phyloP scores from a whole-genome alignment of 306 rosid genomes.

The Geum urbanum region DNA sequence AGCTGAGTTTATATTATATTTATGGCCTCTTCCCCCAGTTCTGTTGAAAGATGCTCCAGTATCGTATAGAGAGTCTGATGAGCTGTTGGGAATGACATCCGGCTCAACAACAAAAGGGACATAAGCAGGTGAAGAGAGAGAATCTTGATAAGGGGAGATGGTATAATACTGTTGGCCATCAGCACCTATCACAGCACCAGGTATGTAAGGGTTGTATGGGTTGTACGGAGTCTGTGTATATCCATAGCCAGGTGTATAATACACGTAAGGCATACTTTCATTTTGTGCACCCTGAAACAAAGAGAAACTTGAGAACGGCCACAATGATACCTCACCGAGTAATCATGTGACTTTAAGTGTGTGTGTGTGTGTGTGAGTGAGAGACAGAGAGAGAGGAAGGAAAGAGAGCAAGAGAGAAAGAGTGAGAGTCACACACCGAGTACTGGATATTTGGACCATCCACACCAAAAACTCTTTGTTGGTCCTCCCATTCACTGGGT shows the following conservation, averaged over 20 bases:
- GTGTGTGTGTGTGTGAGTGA: neutral
- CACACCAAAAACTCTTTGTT: conserved; percentile 62
- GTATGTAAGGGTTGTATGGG: conserved; percentile 96
- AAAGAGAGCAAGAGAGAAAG: neutral
- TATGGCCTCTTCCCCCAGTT: conserved; percentile 62
- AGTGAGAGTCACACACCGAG: conserved; percentile 41
- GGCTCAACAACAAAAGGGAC: conserved; percentile 62
- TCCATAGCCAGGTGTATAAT: conserved; percentile 79
- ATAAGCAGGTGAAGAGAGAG: conserved; percentile 63
- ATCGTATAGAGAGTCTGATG: conserved; percentile 49
- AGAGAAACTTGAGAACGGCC: conserved; percentile 23
- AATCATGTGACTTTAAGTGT: too few species aligned
- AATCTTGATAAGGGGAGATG: conserved; percentile 57
- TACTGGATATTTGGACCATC: conserved; percentile 75
- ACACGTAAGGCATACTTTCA: conserved; percentile 78
- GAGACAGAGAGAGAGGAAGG: neutral
- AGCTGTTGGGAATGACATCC: conserved; percentile 49
- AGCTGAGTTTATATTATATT: conserved; percentile 52
- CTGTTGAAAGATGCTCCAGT: conserved; percentile 49
- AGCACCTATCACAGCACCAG: conserved; percentile 82
- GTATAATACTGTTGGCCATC: conserved; percentile 71
- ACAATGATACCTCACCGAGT: neutral
- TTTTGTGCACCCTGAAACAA: conserved; percentile 68
- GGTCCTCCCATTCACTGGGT: conserved; percentile 94
- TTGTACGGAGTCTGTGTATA: conserved; percentile 96